Evolutionary conservation across 2,329 filamentous ascomycete genomes (phyloP).

Genomic region (Clarireedia sp.): DNA sequence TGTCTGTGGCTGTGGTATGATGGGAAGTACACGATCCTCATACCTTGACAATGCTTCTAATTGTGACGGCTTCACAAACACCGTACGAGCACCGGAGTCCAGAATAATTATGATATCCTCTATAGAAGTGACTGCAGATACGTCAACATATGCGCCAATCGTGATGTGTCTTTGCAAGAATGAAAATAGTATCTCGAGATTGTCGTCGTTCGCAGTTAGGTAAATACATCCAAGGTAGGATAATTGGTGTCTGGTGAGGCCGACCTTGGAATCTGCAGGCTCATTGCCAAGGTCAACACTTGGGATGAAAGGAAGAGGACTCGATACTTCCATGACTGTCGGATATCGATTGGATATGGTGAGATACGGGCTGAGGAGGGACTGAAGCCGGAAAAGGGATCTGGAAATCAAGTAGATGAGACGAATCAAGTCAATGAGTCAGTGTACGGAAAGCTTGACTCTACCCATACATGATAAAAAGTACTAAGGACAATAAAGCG

Average conservation of each 20-base stretch:
- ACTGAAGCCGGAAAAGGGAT: too few species aligned
- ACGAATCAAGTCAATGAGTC: too few species aligned
- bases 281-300: conserved; percentile 45
- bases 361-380: neutral
- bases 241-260: conserved; percentile 49
- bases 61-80: conserved; percentile 70
- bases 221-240: conserved; percentile 52
- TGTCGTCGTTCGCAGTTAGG: conserved; percentile 39
- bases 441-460: too few species aligned
- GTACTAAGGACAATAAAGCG: too few species aligned
- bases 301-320: conserved; percentile 56
- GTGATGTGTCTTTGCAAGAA: conserved; percentile 44
- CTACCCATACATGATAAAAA: too few species aligned
- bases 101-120: conserved; percentile 75
- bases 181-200: conserved; percentile 25
- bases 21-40: conserved; percentile 47
- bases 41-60: conserved; percentile 51
- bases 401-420: too few species aligned
- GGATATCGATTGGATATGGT: neutral
- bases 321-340: conserved; percentile 51
- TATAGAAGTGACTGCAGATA: conserved; percentile 55
- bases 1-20: conserved; percentile 22
- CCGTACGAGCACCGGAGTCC: conserved; percentile 75
- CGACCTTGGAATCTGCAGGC: conserved; percentile 42
- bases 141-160: conserved; percentile 67